A percentile compares a stretch with the other conserved stretches of the same genome.
These are phyloP conservation scores for Plectranthus barbatus DNA, from an alignment of 257 asterid genomes.

Conservation along the genomic window DNA sequence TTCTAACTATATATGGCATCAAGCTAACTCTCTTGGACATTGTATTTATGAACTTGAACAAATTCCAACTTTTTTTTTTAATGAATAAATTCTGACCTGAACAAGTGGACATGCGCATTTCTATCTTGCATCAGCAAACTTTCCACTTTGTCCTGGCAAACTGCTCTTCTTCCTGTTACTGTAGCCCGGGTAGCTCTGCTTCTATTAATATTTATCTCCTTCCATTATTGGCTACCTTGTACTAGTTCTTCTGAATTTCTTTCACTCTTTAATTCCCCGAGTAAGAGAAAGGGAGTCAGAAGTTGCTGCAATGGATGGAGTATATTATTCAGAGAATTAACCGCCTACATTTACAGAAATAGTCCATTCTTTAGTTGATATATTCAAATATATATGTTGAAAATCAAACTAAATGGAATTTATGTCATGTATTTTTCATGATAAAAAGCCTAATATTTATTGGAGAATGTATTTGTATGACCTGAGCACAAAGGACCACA, in stretches of 20 bases:
- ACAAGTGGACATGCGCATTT: constrained; percentile 75
- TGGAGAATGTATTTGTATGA: background rate
- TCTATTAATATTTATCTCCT: background rate
- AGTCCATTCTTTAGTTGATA: background rate
- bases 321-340: background rate
- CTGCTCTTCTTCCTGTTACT: constrained; percentile 80
- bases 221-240: background rate
- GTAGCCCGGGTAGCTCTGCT: constrained; percentile 57
- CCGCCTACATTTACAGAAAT: background rate
- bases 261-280: too few relatives aligned
- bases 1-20: background rate
- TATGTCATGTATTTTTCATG: background rate
- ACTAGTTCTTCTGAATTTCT: too few relatives aligned
- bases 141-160: constrained; percentile 28
- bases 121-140: constrained; percentile 28
- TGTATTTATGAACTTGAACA: constrained; percentile 29
- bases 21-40: background rate
- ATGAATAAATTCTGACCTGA: constrained; percentile 28
- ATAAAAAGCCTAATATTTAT: background rate
- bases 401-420: background rate
- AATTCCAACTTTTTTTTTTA: too few relatives aligned
- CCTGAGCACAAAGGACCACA: too few relatives aligned
- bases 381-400: background rate
- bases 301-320: background rate
- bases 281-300: too few relatives aligned